These are phyloP conservation scores for Castanea mollissima DNA, from an alignment of 306 rosid genomes.

Conservation along the genomic window DNA sequence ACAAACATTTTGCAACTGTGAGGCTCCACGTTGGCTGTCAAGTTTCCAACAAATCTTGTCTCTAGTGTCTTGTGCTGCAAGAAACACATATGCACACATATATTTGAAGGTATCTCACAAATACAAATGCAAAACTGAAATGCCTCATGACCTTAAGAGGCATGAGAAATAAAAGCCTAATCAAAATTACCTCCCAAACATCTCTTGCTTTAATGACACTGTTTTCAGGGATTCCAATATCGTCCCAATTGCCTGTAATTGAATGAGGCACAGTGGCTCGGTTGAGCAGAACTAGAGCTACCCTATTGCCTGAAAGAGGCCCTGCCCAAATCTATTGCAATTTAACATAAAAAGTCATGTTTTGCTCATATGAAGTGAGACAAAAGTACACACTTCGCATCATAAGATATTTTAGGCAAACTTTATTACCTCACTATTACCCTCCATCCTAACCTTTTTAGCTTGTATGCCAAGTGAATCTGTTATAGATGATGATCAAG, in stretches of 20 bases:
- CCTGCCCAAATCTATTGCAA: slow-evolving; percentile 87
- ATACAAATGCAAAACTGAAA: too few species aligned
- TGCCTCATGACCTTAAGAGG: background rate
- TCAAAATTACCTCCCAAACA: slow-evolving; percentile 72
- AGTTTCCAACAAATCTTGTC: slow-evolving; percentile 45
- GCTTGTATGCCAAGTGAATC: slow-evolving; percentile 87
- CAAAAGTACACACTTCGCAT: background rate
- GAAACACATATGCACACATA: background rate
- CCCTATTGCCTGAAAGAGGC: slow-evolving; percentile 73
- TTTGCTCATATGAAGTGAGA: slow-evolving; percentile 2
- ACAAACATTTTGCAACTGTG: slow-evolving; percentile 76
- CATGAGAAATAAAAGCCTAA: background rate
- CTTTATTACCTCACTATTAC: slow-evolving; percentile 72
- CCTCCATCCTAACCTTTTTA: slow-evolving; percentile 88
- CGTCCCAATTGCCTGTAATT: slow-evolving; percentile 77
- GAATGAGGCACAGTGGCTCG: slow-evolving; percentile 36
- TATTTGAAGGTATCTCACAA: slow-evolving; percentile 1
- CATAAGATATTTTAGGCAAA: background rate
- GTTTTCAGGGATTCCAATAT: slow-evolving; percentile 69
- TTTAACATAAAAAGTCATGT: background rate
- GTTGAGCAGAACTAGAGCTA: slow-evolving; percentile 65
- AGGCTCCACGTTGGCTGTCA: slow-evolving; percentile 57
- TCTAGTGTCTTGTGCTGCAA: slow-evolving; percentile 76
- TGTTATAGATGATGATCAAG: slow-evolving; percentile 11
- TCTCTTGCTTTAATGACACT: slow-evolving; percentile 72